phyloP scores from a whole-genome alignment of 164 flowering plant genomes.

The Stephania cephalantha region DNA sequence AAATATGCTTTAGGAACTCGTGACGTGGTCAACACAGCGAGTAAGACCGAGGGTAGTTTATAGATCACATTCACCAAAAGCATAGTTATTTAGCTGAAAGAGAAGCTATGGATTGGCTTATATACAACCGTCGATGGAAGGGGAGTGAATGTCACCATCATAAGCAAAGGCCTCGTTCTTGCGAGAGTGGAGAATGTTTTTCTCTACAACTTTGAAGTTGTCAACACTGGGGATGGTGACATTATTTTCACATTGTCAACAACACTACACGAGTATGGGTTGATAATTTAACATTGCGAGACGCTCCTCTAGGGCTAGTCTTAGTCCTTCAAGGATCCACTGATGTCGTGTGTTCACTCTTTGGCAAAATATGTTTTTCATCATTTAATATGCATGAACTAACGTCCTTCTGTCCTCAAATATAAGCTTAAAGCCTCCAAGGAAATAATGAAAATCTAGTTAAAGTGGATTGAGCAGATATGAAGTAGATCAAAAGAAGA shows the following conservation, averaged over 20 bases:
- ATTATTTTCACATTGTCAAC: slow-evolving; percentile 20
- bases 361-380: too few relatives aligned
- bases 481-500: too few relatives aligned
- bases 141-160: slow-evolving; percentile 18
- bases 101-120: slow-evolving; percentile 19
- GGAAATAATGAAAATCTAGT: too few relatives aligned
- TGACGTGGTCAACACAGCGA: slow-evolving; percentile 13
- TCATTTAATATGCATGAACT: too few relatives aligned
- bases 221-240: slow-evolving; percentile 16
- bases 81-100: slow-evolving; percentile 18
- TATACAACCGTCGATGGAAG: slow-evolving; percentile 29
- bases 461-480: too few relatives aligned
- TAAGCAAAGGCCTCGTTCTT: slow-evolving; percentile 14
- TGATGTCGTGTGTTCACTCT: slow-evolving; percentile 6
- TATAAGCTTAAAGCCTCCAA: too few relatives aligned
- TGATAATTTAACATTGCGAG: slow-evolving; percentile 16
- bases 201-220: slow-evolving; percentile 26
- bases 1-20: slow-evolving; percentile 21
- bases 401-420: too few relatives aligned
- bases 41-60: slow-evolving; percentile 16
- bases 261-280: slow-evolving; percentile 22
- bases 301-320: neutral
- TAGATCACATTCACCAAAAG: slow-evolving; percentile 22
- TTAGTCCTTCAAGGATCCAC: slow-evolving; percentile 26
- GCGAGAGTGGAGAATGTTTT: slow-evolving; percentile 21